Conservation (phyloP, 2,329 filamentous ascomycete genomes). For the Trichoderma sp. region DNA sequence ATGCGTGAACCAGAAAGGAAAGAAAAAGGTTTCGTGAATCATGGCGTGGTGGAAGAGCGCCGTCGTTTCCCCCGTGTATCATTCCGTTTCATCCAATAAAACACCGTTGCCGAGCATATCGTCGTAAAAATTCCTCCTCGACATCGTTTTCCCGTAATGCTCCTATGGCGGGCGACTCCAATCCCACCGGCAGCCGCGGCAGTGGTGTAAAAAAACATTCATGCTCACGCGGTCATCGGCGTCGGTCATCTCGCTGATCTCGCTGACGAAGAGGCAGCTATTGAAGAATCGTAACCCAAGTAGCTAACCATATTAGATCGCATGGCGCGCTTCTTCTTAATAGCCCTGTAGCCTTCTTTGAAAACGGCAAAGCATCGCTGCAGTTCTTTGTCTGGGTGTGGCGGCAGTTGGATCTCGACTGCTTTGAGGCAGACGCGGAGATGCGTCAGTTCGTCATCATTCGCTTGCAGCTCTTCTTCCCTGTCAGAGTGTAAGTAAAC, state of each 20-base stretch:
- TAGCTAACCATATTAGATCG: constrained; percentile 35
- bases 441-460: constrained; percentile 62
- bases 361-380: constrained; percentile 60
- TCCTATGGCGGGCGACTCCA: neutral
- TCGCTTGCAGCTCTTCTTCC: constrained; percentile 56
- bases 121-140: neutral
- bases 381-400: constrained; percentile 56
- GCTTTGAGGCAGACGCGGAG: constrained; percentile 63
- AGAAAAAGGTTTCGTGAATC: constrained; percentile 14
- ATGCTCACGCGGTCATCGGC: neutral
- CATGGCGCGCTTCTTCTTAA: constrained; percentile 49
- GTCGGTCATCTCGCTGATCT: constrained; percentile 25
- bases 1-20: neutral
- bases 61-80: constrained; percentile 9
- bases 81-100: constrained; percentile 14
- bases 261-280: constrained; percentile 29
- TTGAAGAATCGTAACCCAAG: constrained; percentile 32
- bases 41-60: neutral
- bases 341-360: constrained; percentile 58
- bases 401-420: constrained; percentile 60
- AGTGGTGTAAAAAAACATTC: neutral
- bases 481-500: constrained; percentile 35
- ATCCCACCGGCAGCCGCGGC: neutral
- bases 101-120: constrained; percentile 4
- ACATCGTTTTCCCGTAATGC: neutral